Conservation (phyloP, 2,329 filamentous ascomycete genomes). For the Verticillium albo-atrum region DNA sequence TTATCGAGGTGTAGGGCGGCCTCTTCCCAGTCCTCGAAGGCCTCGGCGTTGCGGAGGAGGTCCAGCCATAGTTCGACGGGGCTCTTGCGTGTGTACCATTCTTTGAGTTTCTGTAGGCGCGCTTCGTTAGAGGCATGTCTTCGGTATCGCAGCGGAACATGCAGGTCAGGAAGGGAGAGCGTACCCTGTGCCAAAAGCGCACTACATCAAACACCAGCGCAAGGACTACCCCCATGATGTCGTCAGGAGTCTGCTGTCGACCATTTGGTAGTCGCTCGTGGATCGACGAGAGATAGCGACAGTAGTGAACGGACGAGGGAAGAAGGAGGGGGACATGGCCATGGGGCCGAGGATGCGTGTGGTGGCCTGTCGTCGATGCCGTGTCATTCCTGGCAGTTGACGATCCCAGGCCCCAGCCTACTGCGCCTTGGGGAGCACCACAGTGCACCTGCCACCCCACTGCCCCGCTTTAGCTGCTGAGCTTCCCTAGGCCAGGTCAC, state of each 20-base stretch:
- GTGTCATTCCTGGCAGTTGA: background rate
- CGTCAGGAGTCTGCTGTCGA: background rate
- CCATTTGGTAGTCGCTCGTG: background rate
- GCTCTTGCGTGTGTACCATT: constrained; percentile 63
- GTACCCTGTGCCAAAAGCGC: constrained; percentile 59
- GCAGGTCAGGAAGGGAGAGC: constrained; percentile 8
- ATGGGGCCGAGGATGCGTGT: background rate
- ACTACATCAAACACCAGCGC: constrained; percentile 57
- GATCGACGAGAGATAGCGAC: background rate
- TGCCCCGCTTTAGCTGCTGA: background rate
- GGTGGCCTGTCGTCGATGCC: background rate
- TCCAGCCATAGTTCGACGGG: constrained; percentile 62
- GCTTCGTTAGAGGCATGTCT: background rate
- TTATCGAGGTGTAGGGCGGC: constrained; percentile 81
- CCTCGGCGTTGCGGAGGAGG: constrained; percentile 59
- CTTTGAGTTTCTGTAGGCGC: constrained; percentile 54
- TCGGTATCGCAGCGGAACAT: background rate
- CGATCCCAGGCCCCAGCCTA: background rate
- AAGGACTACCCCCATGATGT: constrained; percentile 36
- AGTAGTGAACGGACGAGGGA: background rate
- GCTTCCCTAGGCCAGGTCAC: background rate
- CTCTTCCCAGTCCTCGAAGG: constrained; percentile 82
- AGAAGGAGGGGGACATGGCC: background rate
- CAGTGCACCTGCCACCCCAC: background rate
- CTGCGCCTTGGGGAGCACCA: background rate